A percentile compares a stretch with the other conserved stretches of the same genome.
phyloP scores from a whole-genome alignment of 1,284 basidiomycete genomes.

The Rhodotorula sp. region DNA sequence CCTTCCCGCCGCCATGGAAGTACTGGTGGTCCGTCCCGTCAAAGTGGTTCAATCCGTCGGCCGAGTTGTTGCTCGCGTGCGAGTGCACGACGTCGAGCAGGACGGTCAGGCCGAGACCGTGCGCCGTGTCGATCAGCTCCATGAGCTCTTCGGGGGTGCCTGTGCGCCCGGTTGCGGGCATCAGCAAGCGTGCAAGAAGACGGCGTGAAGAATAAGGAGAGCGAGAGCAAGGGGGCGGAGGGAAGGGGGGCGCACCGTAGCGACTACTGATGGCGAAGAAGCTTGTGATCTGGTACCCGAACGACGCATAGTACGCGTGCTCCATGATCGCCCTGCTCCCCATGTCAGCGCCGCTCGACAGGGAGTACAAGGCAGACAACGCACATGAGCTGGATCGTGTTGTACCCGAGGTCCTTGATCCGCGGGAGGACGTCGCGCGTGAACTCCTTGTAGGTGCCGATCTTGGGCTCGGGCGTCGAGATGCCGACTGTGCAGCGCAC shows the following conservation, averaged over 20 bases:
- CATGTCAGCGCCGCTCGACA: neutral
- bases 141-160: conserved; percentile 91
- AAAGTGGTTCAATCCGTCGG: conserved; percentile 93
- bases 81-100: conserved; percentile 96
- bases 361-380: conserved; percentile 51
- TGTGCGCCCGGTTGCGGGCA: conserved; percentile 9
- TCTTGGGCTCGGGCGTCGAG: conserved; percentile 79
- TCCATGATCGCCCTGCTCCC: conserved; percentile 71
- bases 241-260: conserved; percentile 58
- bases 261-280: conserved; percentile 98
- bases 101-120: conserved; percentile 87
- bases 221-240: too few relatives aligned
- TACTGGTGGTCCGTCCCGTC: conserved; percentile 96
- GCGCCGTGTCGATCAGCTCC: conserved; percentile 91
- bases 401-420: conserved; percentile 90
- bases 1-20: conserved; percentile 90
- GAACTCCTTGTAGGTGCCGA: conserved; percentile 96
- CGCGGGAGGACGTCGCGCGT: conserved; percentile 79
- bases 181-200: neutral
- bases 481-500: conserved; percentile 73
- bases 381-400: conserved; percentile 95
- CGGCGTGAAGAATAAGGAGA: too few relatives aligned
- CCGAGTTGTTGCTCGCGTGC: conserved; percentile 95
- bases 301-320: conserved; percentile 98
- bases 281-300: conserved; percentile 96